These are phyloP conservation scores for Rubroboletus pulcherrimus DNA, from an alignment of 768 basidiomycete species.

Conservation along the genomic window DNA sequence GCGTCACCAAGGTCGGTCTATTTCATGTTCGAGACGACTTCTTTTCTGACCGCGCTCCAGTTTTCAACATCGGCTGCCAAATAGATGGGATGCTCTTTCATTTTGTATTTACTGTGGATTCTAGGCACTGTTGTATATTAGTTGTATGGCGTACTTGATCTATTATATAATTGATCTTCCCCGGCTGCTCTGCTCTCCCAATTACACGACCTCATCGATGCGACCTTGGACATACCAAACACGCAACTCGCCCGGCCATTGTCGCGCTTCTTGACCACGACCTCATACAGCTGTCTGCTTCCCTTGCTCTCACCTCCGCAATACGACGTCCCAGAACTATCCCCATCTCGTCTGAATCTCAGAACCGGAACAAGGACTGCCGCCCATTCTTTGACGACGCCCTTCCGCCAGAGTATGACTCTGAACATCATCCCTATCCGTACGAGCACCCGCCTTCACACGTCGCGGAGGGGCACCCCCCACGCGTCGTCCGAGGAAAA, in stretches of 20 bases:
- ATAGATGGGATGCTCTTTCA: slow-evolving; percentile 22
- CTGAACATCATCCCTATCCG: slow-evolving; percentile 9
- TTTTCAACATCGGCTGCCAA: slow-evolving; percentile 47
- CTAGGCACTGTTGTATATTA: slow-evolving; percentile 32
- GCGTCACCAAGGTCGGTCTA: slow-evolving; percentile 53
- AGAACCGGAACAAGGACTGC: not conserved
- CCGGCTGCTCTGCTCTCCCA: too few relatives aligned
- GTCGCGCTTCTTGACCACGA: too few relatives aligned
- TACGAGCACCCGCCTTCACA: slow-evolving; percentile 28
- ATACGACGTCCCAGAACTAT: too few relatives aligned
- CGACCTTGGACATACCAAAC: too few relatives aligned
- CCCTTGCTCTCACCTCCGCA: too few relatives aligned
- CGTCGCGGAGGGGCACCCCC: slow-evolving; percentile 1
- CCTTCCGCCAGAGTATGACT: slow-evolving; percentile 56
- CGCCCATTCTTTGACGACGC: slow-evolving; percentile 27
- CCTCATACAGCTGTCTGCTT: too few relatives aligned
- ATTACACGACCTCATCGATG: too few relatives aligned
- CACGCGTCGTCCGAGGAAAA: slow-evolving; percentile 4
- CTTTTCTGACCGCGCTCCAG: slow-evolving; percentile 18
- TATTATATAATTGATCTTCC: slow-evolving; percentile 21
- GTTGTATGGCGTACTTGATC: slow-evolving; percentile 29
- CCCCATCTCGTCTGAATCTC: slow-evolving; percentile 36
- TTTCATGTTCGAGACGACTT: not conserved
- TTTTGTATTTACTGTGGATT: slow-evolving; percentile 16
- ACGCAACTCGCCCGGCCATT: too few relatives aligned